These are phyloP conservation scores for Haplographium delicatum DNA, from an alignment of 495 filamentous ascomycete genomes.

Conservation along the genomic window DNA sequence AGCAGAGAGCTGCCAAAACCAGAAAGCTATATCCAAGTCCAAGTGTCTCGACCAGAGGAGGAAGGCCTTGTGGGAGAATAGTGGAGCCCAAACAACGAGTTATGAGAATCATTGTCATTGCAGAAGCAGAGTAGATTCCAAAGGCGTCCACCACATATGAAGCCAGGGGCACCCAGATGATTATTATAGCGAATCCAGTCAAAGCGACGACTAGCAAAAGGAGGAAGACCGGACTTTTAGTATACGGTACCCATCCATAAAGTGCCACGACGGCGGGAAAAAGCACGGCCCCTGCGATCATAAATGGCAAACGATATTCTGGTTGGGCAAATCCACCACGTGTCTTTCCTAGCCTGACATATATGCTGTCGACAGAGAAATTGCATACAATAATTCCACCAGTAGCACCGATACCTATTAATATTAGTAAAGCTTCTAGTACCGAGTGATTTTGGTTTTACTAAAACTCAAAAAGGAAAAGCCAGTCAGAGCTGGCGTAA, in stretches of 20 bases:
- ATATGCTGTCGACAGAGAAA: slow-evolving; percentile 44
- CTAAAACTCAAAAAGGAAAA: slow-evolving; percentile 45
- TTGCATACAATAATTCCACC: slow-evolving; percentile 43
- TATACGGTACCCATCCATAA: slow-evolving; percentile 46
- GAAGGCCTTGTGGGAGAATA: slow-evolving; percentile 44
- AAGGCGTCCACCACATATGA: slow-evolving; percentile 56
- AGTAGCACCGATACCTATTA: slow-evolving; percentile 43
- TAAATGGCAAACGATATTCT: slow-evolving; percentile 47
- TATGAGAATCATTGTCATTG: slow-evolving; percentile 51
- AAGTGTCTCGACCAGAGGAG: slow-evolving; percentile 36
- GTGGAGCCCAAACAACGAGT: slow-evolving; percentile 49
- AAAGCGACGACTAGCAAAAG: slow-evolving; percentile 38
- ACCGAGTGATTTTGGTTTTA: slow-evolving; percentile 27
- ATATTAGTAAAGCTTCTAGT: slow-evolving; percentile 22
- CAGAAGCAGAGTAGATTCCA: slow-evolving; percentile 48
- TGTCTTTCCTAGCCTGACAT: slow-evolving; percentile 38
- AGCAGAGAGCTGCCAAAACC: slow-evolving; percentile 32
- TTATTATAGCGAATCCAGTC: slow-evolving; percentile 34
- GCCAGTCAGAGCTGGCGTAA: slow-evolving; percentile 41
- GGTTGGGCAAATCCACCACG: slow-evolving; percentile 35
- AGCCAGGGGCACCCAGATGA: slow-evolving; percentile 43
- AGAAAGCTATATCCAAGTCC: slow-evolving; percentile 48
- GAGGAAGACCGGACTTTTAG: slow-evolving; percentile 31
- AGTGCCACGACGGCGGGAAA: slow-evolving; percentile 37
- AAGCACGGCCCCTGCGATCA: slow-evolving; percentile 36